Conservation (phyloP, 78 protist genomes). For the Dictyostelium intermedium region DNA sequence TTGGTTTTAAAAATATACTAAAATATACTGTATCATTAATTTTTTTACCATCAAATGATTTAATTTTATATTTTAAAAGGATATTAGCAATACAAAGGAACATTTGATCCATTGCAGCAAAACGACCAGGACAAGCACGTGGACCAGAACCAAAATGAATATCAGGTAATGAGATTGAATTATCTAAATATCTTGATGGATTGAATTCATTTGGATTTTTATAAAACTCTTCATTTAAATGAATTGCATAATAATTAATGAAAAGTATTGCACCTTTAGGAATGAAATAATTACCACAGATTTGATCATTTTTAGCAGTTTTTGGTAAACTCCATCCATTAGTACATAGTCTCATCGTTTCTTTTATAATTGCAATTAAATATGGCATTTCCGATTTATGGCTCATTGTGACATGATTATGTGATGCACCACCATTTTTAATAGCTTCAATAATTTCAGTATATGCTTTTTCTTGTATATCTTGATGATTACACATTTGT, state of each 20-base stretch:
- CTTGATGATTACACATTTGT: background rate
- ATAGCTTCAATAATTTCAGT: background rate
- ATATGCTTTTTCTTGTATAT: background rate
- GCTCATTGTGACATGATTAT: background rate
- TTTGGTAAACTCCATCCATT: background rate
- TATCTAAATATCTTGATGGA: background rate
- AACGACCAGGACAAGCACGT: background rate
- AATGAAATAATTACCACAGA: background rate
- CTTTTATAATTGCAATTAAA: background rate
- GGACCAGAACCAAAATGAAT: constrained; percentile 13
- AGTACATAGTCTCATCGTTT: constrained; percentile 4
- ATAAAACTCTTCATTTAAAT: background rate
- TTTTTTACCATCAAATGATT: background rate
- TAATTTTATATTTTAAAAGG: background rate
- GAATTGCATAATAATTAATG: background rate
- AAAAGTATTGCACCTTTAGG: background rate
- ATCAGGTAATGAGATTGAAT: background rate
- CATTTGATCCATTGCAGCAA: background rate
- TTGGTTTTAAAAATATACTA: background rate
- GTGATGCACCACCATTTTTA: too few species aligned
- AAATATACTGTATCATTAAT: background rate
- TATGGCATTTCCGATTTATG: background rate
- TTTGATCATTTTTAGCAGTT: background rate
- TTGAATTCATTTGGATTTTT: background rate
- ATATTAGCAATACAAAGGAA: background rate